Conservation (phyloP, 2,329 filamentous ascomycete genomes). For the Colletotrichum gloeosporioides region DNA sequence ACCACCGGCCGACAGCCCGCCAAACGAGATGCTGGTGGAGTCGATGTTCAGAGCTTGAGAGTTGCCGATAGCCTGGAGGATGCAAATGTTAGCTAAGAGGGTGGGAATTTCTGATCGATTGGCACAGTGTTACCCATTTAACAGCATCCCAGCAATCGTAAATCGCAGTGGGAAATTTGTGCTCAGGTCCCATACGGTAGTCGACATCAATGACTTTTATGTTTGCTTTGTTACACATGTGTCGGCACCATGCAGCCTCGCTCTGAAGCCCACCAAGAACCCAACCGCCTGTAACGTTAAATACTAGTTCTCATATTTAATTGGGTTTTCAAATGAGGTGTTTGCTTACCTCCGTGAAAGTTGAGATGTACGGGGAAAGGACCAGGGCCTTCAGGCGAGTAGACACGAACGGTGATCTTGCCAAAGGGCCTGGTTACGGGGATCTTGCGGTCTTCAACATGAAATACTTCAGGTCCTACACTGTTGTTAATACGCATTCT, state of each 20-base stretch:
- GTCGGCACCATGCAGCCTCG: conserved; percentile 31
- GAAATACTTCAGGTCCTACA: conserved; percentile 3
- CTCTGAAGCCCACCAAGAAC: conserved; percentile 28
- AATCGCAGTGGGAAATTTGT: conserved; percentile 27
- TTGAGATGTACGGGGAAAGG: conserved; percentile 31
- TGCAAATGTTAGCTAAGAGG: neutral
- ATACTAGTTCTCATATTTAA: neutral
- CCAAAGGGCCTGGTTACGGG: conserved; percentile 29
- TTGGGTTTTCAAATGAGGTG: neutral
- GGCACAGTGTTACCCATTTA: conserved; percentile 28
- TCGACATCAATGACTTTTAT: conserved; percentile 33
- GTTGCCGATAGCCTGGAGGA: conserved; percentile 10
- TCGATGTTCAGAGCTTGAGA: conserved; percentile 20
- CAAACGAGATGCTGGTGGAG: conserved; percentile 26
- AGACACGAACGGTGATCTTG: conserved; percentile 28
- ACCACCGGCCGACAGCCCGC: conserved; percentile 28
- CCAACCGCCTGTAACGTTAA: conserved; percentile 25
- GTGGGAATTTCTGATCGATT: neutral
- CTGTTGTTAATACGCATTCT: rapidly evolving
- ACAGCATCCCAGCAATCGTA: conserved; percentile 32
- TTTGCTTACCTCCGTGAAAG: conserved; percentile 27
- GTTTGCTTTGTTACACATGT: conserved; percentile 29
- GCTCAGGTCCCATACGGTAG: conserved; percentile 31
- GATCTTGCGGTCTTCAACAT: conserved; percentile 21
- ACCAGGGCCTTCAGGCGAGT: conserved; percentile 29